Base-by-base conservation (phyloP, 2,329 filamentous ascomycete species). In the Ophiostoma ips region DNA sequence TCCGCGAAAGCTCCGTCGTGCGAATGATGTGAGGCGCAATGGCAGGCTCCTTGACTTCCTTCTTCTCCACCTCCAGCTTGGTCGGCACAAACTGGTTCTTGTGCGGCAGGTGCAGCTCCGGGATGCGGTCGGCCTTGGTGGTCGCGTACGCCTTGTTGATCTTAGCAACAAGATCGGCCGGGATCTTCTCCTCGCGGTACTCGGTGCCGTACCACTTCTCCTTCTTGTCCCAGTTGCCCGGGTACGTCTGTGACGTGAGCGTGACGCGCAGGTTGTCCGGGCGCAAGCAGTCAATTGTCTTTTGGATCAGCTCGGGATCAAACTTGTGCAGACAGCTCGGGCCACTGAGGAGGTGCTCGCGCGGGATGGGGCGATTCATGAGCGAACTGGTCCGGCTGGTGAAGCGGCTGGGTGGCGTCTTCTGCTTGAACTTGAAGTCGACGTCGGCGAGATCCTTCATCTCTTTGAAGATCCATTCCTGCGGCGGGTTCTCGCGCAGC, bases 161-260 rank as follows among this genome's bases (percentile, higher is more conserved):
- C 47, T 87, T 81, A 11, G 72, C 68, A 63, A 94, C 71, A 58
- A 95, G 82, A 16, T 88, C 80, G 13, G 73, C 62, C 0, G 89
- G 81, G 34, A 98, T 85, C 61, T 80, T 83, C 61, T 94, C 84
- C 31, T 82, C 75, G 55, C 80, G 85, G 67, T 95, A 94, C 61
- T 96, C 89, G 0, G 92, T 98, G 9, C 90, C 90, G 59, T 98
- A 98, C 92, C 92, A 98, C 62, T 89, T 87, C 69, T 98, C 92
- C 61, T 84, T 94, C 63, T 82, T 69, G 56, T 94, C 76, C 86
- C 87, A 95, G 48, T 79, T 75, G 0, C 87, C 89, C 0, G 89
- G 89, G 57, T 82, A 84, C 9, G 85, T 83, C 60, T 88, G 85
- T 21, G 87, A 90, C 28, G 94, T 79, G 46, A 96, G 73, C 2